Evolutionary conservation across 257 asterid genomes (phyloP), one percentile per base, ranked within the genome.

Genomic region (Jasminum sambac): DNA sequence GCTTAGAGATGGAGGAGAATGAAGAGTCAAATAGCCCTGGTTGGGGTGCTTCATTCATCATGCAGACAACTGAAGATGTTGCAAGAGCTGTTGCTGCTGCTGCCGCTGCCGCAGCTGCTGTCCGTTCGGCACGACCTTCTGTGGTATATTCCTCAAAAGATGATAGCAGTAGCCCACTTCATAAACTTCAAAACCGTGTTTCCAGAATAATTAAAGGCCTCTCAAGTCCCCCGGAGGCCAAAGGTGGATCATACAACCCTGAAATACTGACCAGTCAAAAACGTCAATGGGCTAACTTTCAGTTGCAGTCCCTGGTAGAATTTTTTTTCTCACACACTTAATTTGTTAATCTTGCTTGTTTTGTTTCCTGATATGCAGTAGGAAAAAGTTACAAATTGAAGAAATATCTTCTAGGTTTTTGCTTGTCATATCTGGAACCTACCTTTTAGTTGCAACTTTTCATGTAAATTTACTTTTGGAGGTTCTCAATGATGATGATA

Each of bases 221-320:
- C 50, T 88, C 99, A 23, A 83, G 80, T 74, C 94, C 99, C 62
- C 84, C 99, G 65, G 91, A 84, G 77, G 87, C 82, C 70, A 90
- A 86, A 81, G 77, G 82, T 62, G 89, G 96, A 64, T 75, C 80
- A 37, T 95, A 91, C 86, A 95, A 95, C 82, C 99, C 99, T 17
- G 99, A 95, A 84, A 75, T 92, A 57, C 85, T 95, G 37, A 95
- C 99, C 38, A 95, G 97, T 84, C 99, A 87, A 80, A 95, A 95
- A 72, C 97, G 99, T 38, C 99, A 95, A 84, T 95, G 99, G 99
- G 96, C 99, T 66, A 88, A 79, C 87, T 85, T 90, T 81, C 99
- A 95, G 76, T 72, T 87, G 87, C 98, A 91, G 82, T 83, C 89
- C 76, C 86, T 90, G 96, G 99, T 95, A 84, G 34, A 89, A 52